phyloP scores from a whole-genome alignment of 75 land plant species.

The Pinus taeda region DNA sequence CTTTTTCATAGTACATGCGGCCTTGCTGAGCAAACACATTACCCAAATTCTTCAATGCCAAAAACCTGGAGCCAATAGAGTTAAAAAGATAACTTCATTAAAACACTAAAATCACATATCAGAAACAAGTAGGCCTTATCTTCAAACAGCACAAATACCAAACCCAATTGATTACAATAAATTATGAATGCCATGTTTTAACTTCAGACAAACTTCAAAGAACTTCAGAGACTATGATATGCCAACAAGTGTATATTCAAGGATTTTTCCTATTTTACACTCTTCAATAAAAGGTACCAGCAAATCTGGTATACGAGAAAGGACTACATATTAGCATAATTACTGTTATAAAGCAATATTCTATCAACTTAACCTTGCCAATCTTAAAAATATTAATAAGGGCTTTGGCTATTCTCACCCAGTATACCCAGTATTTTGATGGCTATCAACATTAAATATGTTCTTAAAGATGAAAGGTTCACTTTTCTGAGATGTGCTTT shows the following conservation, averaged over 20 bases:
- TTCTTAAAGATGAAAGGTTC: too few relatives aligned
- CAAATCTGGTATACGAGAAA: too few relatives aligned
- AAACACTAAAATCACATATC: neutral
- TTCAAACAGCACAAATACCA: neutral
- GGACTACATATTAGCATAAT: too few relatives aligned
- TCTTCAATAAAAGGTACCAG: too few relatives aligned
- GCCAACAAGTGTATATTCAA: neutral
- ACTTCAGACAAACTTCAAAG: neutral
- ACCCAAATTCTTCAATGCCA: conserved; percentile 87
- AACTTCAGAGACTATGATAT: neutral
- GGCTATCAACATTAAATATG: too few relatives aligned
- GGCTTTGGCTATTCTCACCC: too few relatives aligned
- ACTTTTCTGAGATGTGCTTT: too few relatives aligned
- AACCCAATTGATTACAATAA: neutral
- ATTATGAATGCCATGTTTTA: neutral
- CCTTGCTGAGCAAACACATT: conserved; percentile 85
- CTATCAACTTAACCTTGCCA: too few relatives aligned
- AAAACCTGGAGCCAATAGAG: conserved; percentile 49
- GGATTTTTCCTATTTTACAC: neutral
- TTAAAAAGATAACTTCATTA: neutral
- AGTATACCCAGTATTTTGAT: too few relatives aligned
- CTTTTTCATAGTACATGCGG: conserved; percentile 56
- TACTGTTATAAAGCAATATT: too few relatives aligned
- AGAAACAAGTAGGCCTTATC: neutral
- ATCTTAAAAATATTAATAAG: too few relatives aligned